Conservation (phyloP, 352 stramenopile species). For the Thalassiosira allenii region DNA sequence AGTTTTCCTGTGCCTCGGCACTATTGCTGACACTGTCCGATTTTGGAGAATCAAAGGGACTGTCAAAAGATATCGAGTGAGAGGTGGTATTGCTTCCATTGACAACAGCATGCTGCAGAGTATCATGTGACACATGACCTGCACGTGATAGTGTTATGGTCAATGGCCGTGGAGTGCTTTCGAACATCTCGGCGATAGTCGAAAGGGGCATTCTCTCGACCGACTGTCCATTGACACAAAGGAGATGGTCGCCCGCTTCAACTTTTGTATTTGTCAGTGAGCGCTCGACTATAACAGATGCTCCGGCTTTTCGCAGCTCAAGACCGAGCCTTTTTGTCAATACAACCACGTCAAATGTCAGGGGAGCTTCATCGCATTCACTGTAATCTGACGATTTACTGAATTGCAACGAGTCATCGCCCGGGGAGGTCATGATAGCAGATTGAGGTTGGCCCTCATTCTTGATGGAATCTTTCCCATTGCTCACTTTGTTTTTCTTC, state of each 20-base stretch:
- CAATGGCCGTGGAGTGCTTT: slow-evolving; percentile 45
- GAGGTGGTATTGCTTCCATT: slow-evolving; percentile 10
- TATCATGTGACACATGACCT: neutral
- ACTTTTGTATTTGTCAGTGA: slow-evolving; percentile 26
- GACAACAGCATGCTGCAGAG: neutral
- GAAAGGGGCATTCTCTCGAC: slow-evolving; percentile 39
- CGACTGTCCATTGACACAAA: slow-evolving; percentile 36
- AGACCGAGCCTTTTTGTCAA: slow-evolving; percentile 53
- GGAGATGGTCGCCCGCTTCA: slow-evolving; percentile 44
- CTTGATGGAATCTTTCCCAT: slow-evolving; percentile 34
- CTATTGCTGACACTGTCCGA: neutral
- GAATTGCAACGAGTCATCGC: slow-evolving; percentile 25
- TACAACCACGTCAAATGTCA: slow-evolving; percentile 54
- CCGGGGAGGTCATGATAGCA: slow-evolving; percentile 10
- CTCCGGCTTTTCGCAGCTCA: slow-evolving; percentile 42
- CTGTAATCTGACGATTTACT: slow-evolving; percentile 34
- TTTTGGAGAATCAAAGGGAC: slow-evolving; percentile 1
- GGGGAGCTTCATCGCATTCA: slow-evolving; percentile 5
- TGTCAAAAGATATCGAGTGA: slow-evolving; percentile 35
- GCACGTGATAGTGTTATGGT: slow-evolving; percentile 33
- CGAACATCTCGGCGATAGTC: slow-evolving; percentile 44
- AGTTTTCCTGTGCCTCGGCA: slow-evolving; percentile 5
- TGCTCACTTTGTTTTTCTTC: slow-evolving; percentile 23
- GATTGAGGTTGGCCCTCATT: slow-evolving; percentile 12
- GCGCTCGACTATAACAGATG: slow-evolving; percentile 47